Conservation (phyloP, 169 alveolate genomes). For the Plasmodium cynomolgi region DNA sequence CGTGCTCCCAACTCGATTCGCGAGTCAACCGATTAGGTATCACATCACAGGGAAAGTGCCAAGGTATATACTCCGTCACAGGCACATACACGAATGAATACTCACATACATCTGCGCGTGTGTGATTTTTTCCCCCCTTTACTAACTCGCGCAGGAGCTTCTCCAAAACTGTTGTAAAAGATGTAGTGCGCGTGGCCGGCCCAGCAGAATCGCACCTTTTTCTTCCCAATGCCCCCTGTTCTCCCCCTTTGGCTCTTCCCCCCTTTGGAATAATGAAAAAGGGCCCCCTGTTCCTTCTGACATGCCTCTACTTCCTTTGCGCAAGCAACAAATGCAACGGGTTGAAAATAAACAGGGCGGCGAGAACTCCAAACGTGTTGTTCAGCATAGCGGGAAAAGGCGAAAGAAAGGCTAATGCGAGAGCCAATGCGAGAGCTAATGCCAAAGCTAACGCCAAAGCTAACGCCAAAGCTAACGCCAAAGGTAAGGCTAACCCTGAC, state of each 20-base stretch:
- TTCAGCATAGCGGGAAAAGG: not conserved
- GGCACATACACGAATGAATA: not conserved
- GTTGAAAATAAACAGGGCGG: not conserved
- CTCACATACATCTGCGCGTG: not conserved
- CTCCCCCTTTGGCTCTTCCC: not conserved
- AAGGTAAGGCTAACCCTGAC: not conserved
- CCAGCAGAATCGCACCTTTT: not conserved
- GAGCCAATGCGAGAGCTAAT: not conserved
- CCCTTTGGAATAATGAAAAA: not conserved
- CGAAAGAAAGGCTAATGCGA: not conserved
- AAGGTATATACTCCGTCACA: not conserved
- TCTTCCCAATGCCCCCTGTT: not conserved
- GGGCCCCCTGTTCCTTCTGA: not conserved
- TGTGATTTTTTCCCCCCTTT: not conserved
- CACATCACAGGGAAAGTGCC: not conserved
- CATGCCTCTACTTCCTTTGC: not conserved
- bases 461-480: not conserved
- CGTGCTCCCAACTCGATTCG: not conserved
- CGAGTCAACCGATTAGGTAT: not conserved
- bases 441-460: not conserved
- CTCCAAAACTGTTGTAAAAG: not conserved
- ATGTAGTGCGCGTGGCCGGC: not conserved
- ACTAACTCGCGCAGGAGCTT: not conserved
- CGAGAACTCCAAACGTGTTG: not conserved
- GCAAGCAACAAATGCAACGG: not conserved